phyloP scores from a whole-genome alignment of 331 rosid genomes.

The Pyrus hybrid region DNA sequence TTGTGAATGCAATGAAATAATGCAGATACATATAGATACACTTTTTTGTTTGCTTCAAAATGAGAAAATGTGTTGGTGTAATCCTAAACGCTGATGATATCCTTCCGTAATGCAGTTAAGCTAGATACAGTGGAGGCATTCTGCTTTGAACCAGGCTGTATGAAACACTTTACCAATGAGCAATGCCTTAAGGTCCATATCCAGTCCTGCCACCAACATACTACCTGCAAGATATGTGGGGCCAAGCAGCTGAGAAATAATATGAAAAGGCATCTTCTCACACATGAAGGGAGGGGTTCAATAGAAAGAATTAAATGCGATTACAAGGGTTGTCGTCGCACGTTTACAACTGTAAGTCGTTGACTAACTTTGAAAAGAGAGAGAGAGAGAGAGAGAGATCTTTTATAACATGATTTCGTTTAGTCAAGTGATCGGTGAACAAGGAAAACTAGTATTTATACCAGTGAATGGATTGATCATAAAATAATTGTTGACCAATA shows the following conservation, averaged over 20 bases:
- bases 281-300: slow-evolving; percentile 37
- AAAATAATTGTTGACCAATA: neutral
- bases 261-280: slow-evolving; percentile 57
- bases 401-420: neutral
- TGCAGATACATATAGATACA: neutral
- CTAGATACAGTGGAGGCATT: slow-evolving; percentile 55
- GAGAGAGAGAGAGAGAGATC: neutral
- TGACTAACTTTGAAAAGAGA: neutral
- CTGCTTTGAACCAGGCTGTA: slow-evolving; percentile 64
- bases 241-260: slow-evolving; percentile 53
- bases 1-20: neutral
- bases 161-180: slow-evolving; percentile 53
- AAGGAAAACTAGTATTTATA: neutral
- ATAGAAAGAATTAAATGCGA: slow-evolving; percentile 30
- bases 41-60: too few species aligned
- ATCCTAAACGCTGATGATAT: slow-evolving; percentile 1
- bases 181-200: slow-evolving; percentile 60
- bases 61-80: neutral
- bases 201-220: slow-evolving; percentile 50
- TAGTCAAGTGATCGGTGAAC: neutral
- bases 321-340: slow-evolving; percentile 31
- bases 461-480: neutral
- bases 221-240: slow-evolving; percentile 58
- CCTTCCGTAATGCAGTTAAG: slow-evolving; percentile 39
- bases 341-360: slow-evolving; percentile 51